A percentile compares a stretch with the other conserved stretches of the same genome.
These are phyloP conservation scores for Colletotrichum tabaci DNA, from an alignment of 2,329 filamentous ascomycete species.

Conservation along the genomic window DNA sequence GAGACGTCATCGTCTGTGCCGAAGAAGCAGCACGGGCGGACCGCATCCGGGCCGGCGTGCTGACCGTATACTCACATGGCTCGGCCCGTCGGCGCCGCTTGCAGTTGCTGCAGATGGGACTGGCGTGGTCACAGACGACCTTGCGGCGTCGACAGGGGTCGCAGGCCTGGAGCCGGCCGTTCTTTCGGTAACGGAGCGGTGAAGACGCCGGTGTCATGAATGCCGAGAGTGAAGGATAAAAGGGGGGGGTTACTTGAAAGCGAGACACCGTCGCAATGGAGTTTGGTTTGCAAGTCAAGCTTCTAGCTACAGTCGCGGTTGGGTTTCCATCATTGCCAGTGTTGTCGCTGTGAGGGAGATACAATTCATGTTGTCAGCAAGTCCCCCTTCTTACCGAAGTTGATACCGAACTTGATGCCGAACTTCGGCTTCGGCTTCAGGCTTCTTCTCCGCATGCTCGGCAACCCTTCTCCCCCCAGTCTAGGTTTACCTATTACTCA, in stretches of 20 bases:
- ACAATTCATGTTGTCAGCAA: not conserved
- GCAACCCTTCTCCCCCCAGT: not conserved
- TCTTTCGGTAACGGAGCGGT: constrained; percentile 31
- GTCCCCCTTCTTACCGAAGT: constrained; percentile 7
- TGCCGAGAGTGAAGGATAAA: not conserved
- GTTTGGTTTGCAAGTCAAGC: not conserved
- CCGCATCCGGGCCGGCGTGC: constrained; percentile 14
- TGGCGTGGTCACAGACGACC: constrained; percentile 59
- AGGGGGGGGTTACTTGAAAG: not conserved
- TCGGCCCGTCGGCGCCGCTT: constrained; percentile 50
- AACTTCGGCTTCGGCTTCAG: constrained; percentile 18
- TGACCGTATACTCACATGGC: constrained; percentile 54
- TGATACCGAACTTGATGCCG: not conserved
- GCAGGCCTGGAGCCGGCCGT: constrained; percentile 44
- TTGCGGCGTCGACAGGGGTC: constrained; percentile 59
- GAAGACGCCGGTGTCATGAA: constrained; percentile 19
- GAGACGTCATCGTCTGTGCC: not conserved
- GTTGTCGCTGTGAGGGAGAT: not conserved
- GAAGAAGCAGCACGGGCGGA: not conserved
- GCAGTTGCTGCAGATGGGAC: constrained; percentile 57
- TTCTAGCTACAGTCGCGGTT: not conserved
- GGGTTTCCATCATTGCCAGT: not conserved
- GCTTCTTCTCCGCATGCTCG: not conserved
- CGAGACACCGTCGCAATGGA: not conserved
- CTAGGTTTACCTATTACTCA: too few relatives aligned